Percentiles rank a stretch among this genome's conserved stretches.
These are phyloP conservation scores for Syzygium syzygioides DNA, from an alignment of 441 rosid species.

Conservation along the genomic window DNA sequence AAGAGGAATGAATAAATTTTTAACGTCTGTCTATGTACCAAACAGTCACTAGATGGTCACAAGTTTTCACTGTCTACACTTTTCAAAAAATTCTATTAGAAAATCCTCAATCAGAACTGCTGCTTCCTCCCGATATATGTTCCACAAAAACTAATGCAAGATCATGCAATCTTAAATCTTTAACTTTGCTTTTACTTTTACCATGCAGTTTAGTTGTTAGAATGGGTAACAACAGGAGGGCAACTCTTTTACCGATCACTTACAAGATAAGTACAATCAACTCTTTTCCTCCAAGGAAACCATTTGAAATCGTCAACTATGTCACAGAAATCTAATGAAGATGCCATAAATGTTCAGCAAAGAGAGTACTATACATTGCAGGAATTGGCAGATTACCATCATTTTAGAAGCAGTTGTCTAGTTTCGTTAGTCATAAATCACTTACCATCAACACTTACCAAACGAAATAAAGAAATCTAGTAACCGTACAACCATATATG, in stretches of 20 bases:
- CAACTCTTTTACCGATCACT: not conserved
- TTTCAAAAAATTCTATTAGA: not conserved
- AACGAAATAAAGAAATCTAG: not conserved
- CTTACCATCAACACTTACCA: not conserved
- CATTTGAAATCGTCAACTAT: not conserved
- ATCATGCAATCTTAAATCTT: not conserved
- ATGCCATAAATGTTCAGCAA: not conserved
- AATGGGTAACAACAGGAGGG: not conserved
- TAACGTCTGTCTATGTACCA: not conserved
- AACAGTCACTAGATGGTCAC: not conserved
- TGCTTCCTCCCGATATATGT: not conserved
- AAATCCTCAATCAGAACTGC: not conserved
- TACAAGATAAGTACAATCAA: not conserved
- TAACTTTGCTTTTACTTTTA: not conserved
- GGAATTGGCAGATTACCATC: not conserved
- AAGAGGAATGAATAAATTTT: not conserved
- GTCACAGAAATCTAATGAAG: not conserved
- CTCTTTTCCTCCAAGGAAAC: not conserved
- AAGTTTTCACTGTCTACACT: not conserved
- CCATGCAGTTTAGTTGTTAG: not conserved
- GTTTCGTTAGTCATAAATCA: not conserved
- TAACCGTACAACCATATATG: not conserved
- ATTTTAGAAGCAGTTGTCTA: not conserved
- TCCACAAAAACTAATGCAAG: not conserved
- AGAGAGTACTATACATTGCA: not conserved